A percentile compares a stretch with the other conserved stretches of the same genome.
Evolutionary conservation across 305 asterid species (phyloP).

Genomic region (Ilex paraguariensis): DNA sequence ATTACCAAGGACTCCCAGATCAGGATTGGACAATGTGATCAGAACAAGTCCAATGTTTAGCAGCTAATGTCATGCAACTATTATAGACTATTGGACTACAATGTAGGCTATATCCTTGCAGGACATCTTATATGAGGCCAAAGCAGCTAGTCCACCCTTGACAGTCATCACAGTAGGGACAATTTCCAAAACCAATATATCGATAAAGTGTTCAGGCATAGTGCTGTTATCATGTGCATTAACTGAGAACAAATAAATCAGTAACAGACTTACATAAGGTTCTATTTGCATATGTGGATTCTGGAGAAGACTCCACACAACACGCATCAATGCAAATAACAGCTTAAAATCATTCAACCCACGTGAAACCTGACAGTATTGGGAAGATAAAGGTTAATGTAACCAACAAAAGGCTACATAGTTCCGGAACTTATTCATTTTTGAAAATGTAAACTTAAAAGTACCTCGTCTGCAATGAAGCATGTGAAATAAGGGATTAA

Average conservation of each 20-base stretch:
- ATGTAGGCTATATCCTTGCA: too few species aligned
- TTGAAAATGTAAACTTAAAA: not conserved
- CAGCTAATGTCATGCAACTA: too few species aligned
- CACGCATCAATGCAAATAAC: conserved; percentile 94
- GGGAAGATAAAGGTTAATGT: not conserved
- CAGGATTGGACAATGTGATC: too few species aligned
- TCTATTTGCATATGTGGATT: conserved; percentile 91
- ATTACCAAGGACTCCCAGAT: too few species aligned
- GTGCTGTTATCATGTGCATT: not conserved
- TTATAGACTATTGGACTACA: too few species aligned
- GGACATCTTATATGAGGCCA: too few species aligned
- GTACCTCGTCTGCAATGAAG: conserved; percentile 93
- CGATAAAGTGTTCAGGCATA: too few species aligned
- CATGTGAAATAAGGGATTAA: conserved; percentile 93
- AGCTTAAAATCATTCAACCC: conserved; percentile 63
- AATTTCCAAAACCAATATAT: not conserved
- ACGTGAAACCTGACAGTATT: conserved; percentile 68
- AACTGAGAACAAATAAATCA: not conserved
- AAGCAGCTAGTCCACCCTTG: too few species aligned
- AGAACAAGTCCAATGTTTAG: too few species aligned
- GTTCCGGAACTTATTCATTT: not conserved
- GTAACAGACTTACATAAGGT: conserved; percentile 73
- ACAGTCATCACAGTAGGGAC: not conserved
- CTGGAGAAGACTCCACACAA: conserved; percentile 92
- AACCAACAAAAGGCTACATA: not conserved